Conservation (phyloP, 306 rosid species). For the Casuarina equisetifolia region DNA sequence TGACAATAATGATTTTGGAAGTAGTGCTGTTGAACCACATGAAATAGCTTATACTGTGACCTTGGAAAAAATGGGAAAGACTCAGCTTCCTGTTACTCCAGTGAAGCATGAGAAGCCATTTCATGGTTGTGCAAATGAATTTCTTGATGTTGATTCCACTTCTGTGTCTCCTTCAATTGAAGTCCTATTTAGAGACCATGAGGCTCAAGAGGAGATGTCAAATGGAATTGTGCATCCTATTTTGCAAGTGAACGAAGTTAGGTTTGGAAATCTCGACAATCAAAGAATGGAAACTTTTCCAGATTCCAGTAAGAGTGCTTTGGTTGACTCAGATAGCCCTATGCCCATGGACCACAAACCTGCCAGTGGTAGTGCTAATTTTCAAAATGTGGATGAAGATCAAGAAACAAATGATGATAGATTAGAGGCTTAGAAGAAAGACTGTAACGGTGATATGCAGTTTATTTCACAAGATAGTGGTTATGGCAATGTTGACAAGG, state of each 20-base stretch:
- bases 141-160: not conserved
- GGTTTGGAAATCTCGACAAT: slow-evolving; percentile 6
- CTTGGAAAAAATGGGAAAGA: not conserved
- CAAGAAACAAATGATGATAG: not conserved
- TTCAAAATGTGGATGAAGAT: not conserved
- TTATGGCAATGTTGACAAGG: not conserved
- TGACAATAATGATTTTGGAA: not conserved
- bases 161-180: not conserved
- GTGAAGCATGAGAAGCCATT: not conserved
- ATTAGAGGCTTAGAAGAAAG: slow-evolving; percentile 1
- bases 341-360: not conserved
- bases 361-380: not conserved
- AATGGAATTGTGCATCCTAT: not conserved
- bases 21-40: not conserved
- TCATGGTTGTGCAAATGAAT: not conserved
- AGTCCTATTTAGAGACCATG: not conserved
- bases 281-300: not conserved
- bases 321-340: not conserved
- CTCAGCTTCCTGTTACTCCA: not conserved
- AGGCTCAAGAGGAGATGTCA: not conserved
- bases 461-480: not conserved
- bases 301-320: not conserved
- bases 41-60: not conserved
- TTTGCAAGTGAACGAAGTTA: not conserved
- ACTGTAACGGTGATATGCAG: not conserved